These are phyloP conservation scores for Akanthomyces uredinophilus DNA, from an alignment of 2,329 filamentous ascomycete genomes.

Conservation along the genomic window DNA sequence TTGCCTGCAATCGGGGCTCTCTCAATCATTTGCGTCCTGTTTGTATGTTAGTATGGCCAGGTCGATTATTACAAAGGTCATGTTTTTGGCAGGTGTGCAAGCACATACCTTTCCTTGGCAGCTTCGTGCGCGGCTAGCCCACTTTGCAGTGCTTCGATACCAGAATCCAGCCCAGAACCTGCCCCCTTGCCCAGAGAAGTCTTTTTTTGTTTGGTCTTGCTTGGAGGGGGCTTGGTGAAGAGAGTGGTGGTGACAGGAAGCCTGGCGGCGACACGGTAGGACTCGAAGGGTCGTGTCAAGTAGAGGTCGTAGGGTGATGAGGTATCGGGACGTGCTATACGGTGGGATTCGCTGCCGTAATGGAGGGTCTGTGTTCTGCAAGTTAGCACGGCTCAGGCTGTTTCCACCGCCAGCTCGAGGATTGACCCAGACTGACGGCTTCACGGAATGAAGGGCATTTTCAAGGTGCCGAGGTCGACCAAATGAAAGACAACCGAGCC, in stretches of 20 bases:
- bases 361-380: conserved; percentile 42
- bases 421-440: background rate
- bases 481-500: background rate
- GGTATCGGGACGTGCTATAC: conserved; percentile 39
- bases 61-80: background rate
- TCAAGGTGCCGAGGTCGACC: background rate
- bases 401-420: background rate
- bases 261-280: conserved; percentile 41
- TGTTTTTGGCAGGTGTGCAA: background rate
- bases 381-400: conserved; percentile 4
- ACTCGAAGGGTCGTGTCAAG: conserved; percentile 46
- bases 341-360: conserved; percentile 47
- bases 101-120: conserved; percentile 31
- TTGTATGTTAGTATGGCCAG: conserved; percentile 24
- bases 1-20: conserved; percentile 30
- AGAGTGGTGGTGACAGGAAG: conserved; percentile 49
- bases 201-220: conserved; percentile 27
- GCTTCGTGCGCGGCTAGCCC: conserved; percentile 33
- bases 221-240: conserved; percentile 36
- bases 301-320: conserved; percentile 52
- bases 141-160: conserved; percentile 45
- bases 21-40: conserved; percentile 31
- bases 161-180: conserved; percentile 42
- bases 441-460: background rate
- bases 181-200: conserved; percentile 29